A percentile compares a stretch with the other conserved stretches of the same genome.
phyloP scores from a whole-genome alignment of 169 alveolate species.

The Pseudocohnilembus persalinus region DNA sequence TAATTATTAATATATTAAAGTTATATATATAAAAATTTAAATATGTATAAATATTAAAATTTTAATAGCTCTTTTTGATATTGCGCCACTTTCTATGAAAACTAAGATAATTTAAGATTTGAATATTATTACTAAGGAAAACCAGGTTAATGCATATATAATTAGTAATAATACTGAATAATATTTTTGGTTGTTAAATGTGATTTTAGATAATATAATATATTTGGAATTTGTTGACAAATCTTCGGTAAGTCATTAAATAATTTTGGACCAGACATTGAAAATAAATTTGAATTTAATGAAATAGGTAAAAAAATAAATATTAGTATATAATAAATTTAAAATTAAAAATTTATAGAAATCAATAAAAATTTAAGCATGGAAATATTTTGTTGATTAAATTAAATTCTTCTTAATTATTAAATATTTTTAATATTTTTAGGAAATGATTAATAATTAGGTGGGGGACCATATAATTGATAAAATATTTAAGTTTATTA shows the following conservation, averaged over 20 bases:
- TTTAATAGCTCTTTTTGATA: background rate
- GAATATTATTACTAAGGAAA: background rate
- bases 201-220: too few species aligned
- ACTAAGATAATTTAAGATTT: background rate
- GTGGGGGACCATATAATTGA: background rate
- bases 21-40: too few species aligned
- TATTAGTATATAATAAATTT: too few species aligned
- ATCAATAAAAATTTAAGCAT: too few species aligned
- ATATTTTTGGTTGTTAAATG: background rate
- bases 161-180: background rate
- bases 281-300: too few species aligned
- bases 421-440: too few species aligned
- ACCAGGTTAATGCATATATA: background rate
- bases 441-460: too few species aligned
- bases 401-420: too few species aligned
- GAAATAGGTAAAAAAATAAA: background rate
- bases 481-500: background rate
- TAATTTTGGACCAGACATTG: background rate
- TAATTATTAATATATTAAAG: too few species aligned
- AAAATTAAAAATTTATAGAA: too few species aligned
- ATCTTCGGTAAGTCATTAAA: background rate
- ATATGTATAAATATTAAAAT: too few species aligned
- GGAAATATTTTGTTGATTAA: too few species aligned
- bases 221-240: background rate
- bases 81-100: background rate